Conservation (phyloP, 352 stramenopile genomes). For the Pythium folliculosum region DNA sequence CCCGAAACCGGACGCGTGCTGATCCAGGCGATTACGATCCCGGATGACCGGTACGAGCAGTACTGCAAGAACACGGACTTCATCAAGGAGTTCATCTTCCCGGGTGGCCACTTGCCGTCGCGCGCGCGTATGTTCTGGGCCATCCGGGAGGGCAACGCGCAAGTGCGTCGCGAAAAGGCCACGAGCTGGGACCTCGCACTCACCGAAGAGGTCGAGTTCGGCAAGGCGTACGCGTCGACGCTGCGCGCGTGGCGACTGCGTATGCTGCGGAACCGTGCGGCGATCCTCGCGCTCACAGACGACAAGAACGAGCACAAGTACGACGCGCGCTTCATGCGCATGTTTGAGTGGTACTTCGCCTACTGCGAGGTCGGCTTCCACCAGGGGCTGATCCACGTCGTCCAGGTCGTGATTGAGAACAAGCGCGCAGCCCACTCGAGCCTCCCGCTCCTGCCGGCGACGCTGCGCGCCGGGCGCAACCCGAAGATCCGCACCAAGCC, state of each 20-base stretch:
- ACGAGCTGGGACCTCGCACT: conserved; percentile 14
- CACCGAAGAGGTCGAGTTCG: conserved; percentile 31
- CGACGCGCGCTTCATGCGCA: conserved; percentile 31
- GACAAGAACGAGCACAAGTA: conserved; percentile 16
- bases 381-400: conserved; percentile 29
- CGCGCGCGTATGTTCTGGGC: conserved; percentile 30
- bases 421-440: conserved; percentile 6
- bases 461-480: conserved; percentile 17
- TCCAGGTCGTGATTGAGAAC: conserved; percentile 32
- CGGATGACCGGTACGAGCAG: conserved; percentile 30
- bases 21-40: conserved; percentile 36
- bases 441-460: conserved; percentile 8
- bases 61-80: conserved; percentile 36
- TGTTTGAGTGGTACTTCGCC: conserved; percentile 35
- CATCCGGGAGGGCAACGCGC: conserved; percentile 24
- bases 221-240: conserved; percentile 28
- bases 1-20: conserved; percentile 28
- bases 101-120: conserved; percentile 33
- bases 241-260: conserved; percentile 29
- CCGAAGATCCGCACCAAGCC: conserved; percentile 28
- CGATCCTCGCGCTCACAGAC: conserved; percentile 19
- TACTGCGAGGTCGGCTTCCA: conserved; percentile 34
- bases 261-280: conserved; percentile 25
- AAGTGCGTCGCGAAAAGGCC: neutral
- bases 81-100: conserved; percentile 40